Evolutionary conservation across 140 eudicot species (phyloP), one percentile per base, ranked within the genome.

Genomic region (Flaveria floridana): DNA sequence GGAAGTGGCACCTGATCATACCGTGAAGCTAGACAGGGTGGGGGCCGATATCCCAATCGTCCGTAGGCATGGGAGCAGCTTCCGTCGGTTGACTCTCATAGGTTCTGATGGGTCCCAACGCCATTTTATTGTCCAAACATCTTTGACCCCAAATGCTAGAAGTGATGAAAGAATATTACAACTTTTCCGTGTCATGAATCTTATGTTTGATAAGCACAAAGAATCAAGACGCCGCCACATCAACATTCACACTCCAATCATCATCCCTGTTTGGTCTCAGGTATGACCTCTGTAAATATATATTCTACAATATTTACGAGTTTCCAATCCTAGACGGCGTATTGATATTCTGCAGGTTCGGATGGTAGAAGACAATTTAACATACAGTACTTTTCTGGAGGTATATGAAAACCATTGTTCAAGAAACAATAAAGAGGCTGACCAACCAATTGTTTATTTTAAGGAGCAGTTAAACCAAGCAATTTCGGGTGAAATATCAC

Each of bases 1-100:
- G 99, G 99, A 95, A 84, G 91, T 95, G 51, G 96, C 99, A 77
- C 99, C 99, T 64, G 99, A 95, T 87, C 99, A 95, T 82, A 91
- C 99, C 0, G 95, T 95, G 73, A 95, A 95, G 96, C 75, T 95
- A 68, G 99, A 95, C 64, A 84, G 99, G 75, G 96, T 91, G 74
- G 99, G 96, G 58, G 92, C 99, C 12, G 97, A 95, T 79, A 81
- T 95, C 74, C 96, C 99, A 0, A 95, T 95, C 52, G 99, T 95
- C 78, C 81, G 99, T 70, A 89, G 99, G 84, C 99, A 95, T 70
- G 99, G 99, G 19, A 95, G 99, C 89, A 95, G 99, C 84, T 95
- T 87, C 82, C 85, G 97, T 14, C 95, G 99, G n/a, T 75, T 95
- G 89, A 95, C 99, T 63, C 88, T 95, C 7, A 91, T 95, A 6